Base-by-base conservation (phyloP, 139 green algal genomes). In the Chlorella sp. region DNA sequence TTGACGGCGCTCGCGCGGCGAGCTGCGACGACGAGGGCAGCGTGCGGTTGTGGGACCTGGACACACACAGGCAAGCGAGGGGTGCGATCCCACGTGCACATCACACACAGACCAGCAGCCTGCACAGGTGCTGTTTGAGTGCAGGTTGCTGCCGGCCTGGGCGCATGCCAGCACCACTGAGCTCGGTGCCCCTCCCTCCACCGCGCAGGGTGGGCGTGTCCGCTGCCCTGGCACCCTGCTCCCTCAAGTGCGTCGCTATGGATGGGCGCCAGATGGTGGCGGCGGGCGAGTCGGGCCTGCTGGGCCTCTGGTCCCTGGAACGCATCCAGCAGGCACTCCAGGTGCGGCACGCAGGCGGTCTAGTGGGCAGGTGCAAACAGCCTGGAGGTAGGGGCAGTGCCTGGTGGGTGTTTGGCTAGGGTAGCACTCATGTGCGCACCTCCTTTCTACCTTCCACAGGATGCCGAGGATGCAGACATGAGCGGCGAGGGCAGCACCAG, bases 41-140 rank as follows among this genome's bases (percentile, higher is more conserved):
- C 11, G 74, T 80, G 74, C 74, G 74, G 17, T n/a, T 80, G 26
- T 80, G 74, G 74, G 74, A 80, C n/a, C 74, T 80, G n/a, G 74
- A 40, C 48, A 34, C 74, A 6, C 74, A 80, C 74, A 80, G 74
- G 74, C 30, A 7, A 20, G 74, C 11, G 51, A 8, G 8, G 46
- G n/a, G n/a, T n/a, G n/a, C n/a, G n/a, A n/a, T n/a, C n/a, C n/a
- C n/a, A n/a, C n/a, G n/a, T n/a, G n/a, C n/a, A n/a, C n/a, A n/a
- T n/a, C n/a, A n/a, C n/a, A n/a, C n/a, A n/a, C n/a, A n/a, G n/a
- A n/a, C n/a, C n/a, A n/a, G n/a, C n/a, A n/a, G n/a, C n/a, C n/a
- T n/a, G n/a, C n/a, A n/a, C n/a, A n/a, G n/a, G n/a, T n/a, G n/a
- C n/a, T n/a, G n/a, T n/a, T n/a, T n/a, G n/a, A n/a, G n/a, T n/a